phyloP scores from a whole-genome alignment of 352 stramenopile species.

The Peronospora farinosa region DNA sequence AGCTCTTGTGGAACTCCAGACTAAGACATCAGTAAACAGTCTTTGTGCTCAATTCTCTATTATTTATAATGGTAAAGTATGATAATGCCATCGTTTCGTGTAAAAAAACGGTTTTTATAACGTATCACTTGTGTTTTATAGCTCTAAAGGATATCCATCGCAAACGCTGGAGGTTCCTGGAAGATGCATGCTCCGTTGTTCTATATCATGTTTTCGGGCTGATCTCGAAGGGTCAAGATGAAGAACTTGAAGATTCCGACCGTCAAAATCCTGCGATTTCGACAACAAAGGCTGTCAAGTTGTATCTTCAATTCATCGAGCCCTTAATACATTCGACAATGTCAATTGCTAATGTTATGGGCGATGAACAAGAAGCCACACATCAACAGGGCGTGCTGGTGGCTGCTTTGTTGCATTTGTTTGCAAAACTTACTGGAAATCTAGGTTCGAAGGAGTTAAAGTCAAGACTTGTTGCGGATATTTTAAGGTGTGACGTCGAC shows the following conservation, averaged over 20 bases:
- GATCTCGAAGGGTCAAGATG: conserved; percentile 4
- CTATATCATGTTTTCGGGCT: conserved; percentile 26
- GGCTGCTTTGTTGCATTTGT: conserved; percentile 35
- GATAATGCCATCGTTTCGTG: neutral
- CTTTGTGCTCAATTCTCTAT: conserved; percentile 12
- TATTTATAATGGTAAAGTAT: conserved; percentile 29
- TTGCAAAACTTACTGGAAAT: conserved; percentile 15
- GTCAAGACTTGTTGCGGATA: conserved; percentile 20
- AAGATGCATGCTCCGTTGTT: conserved; percentile 52
- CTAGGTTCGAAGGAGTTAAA: conserved; percentile 4
- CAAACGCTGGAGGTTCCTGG: conserved; percentile 64
- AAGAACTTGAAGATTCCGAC: conserved; percentile 1
- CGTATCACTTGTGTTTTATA: conserved; percentile 12
- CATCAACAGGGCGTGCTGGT: conserved; percentile 28
- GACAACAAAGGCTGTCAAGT: conserved; percentile 8
- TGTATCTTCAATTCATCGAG: conserved; percentile 30
- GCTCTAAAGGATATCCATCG: conserved; percentile 46
- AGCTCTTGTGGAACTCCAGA: conserved; percentile 32
- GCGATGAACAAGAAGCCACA: conserved; percentile 16
- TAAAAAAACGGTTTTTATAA: neutral
- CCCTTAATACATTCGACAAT: conserved; percentile 26
- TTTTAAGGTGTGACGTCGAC: conserved; percentile 32
- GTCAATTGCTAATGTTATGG: conserved; percentile 5
- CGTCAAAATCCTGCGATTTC: conserved; percentile 5
- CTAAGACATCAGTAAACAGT: conserved; percentile 13